Base-by-base conservation (phyloP, 2,329 filamentous ascomycete species). In the Cercospora brassicicola region DNA sequence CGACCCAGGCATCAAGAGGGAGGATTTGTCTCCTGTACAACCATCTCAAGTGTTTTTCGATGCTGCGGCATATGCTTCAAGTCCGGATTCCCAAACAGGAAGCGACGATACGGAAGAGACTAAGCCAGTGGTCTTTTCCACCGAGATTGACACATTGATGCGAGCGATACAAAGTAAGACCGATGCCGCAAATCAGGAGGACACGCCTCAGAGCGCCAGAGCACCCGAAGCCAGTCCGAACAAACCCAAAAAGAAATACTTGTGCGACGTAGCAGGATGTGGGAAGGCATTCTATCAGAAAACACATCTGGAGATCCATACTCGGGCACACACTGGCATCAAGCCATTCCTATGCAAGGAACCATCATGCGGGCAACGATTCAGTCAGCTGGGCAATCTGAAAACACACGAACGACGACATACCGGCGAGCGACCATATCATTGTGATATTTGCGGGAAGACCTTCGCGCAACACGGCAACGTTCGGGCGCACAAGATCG, bases 341-440 rank as follows among this genome's bases (percentile, higher is more conserved):
- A 95, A 93, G 78, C 94, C 94, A 68, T 97, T 94, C 78, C 91
- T 96, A 20, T 96, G 93, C 82, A 89, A 88, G 71, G 86, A 91
- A 71, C 85, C 88, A 2, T 85, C 86, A 4, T 98, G 94, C 78
- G 88, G 88, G 26, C 89, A 92, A 73, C 86, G 88, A 10, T 98
- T 98, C 78, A 95, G 92, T 13, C 94, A 97, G 79, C 85, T 92
- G 7, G 94, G 94, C 10, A 98, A 98, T 76, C 84, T 97, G 59
- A 95, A 94, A 88, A 96, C 93, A 9, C 94, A 97, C 79, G 89
- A 94, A 78, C 88, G 93, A 69, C 88, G 93, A 57, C 94, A 97
- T 81, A 94, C 91, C 2, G 93, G 93, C 55, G 92, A 96, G 78
- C 90, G 90, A 69, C 94, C 94, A 0, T 97, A 92, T 77, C 84